Base-by-base conservation (phyloP, 2,329 filamentous ascomycete genomes). In the Chaetomiaceae sp. region DNA sequence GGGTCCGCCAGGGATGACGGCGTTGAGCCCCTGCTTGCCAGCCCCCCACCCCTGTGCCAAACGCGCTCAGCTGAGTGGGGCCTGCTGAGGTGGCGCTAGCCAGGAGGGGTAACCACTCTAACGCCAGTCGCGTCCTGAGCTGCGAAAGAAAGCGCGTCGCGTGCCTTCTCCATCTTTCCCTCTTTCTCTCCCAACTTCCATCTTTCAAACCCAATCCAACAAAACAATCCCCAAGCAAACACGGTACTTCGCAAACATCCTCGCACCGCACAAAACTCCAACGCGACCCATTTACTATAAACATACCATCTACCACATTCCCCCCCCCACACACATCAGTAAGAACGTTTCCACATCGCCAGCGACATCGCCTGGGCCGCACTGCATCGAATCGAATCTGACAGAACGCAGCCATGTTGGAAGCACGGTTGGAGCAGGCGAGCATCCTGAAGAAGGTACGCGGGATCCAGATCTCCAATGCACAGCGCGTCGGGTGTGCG, bases 401-500 rank as follows among this genome's bases (percentile, higher is more conserved):
- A 59, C 57, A n/a, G 17, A 19, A 40, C 30, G 46, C 37, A 61
- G 58, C 45, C 38, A 61, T 61, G 59, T 84, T 99, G 76, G 93
- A 99, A 82, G 93, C 93, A 82, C 87, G 91, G 74, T 82, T 99
- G 72, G 87, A 93, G 70, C 91, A 97, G 79, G 92, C 95, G 57
- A 80, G 83, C 66, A 79, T 95, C 70, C 82, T 99, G 69, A 99
- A 99, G 80, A 96, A 93, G 87, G 90, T 92, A 72, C 56, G 71
- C 53, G 14, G n/a, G 5, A 17, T 16, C 35, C n/a, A n/a, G n/a
- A n/a, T n/a, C 30, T 33, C 10, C 35, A 14, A 1, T 10, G 6
- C 19, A 9, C 9, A 14, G 9, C 19, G 4, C 3, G 21, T 23
- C n/a, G n/a, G n/a, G 35, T 19, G 2, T 6, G 35, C 12, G 9